A percentile compares a stretch with the other conserved stretches of the same genome.
phyloP scores from a whole-genome alignment of 2,329 filamentous ascomycete species.

The Neofusicoccum cordaticola region DNA sequence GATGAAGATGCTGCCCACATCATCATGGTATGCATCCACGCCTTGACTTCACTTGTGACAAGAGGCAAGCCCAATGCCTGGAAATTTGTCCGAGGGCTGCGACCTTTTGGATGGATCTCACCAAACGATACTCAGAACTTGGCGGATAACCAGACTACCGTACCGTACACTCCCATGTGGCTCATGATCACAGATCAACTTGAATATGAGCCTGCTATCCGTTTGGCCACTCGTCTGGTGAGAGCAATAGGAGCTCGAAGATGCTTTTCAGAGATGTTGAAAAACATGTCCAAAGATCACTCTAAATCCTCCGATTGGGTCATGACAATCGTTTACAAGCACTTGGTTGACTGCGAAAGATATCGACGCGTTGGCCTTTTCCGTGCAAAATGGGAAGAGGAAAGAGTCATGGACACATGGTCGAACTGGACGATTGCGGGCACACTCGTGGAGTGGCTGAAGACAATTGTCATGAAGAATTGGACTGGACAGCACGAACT shows the following conservation, averaged over 20 bases:
- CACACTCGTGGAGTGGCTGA: conserved; percentile 63
- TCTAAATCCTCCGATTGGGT: background rate
- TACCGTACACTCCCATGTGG: conserved; percentile 14
- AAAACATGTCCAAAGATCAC: conserved; percentile 22
- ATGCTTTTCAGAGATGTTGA: conserved; percentile 49
- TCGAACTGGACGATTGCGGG: conserved; percentile 3
- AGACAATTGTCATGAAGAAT: conserved; percentile 70
- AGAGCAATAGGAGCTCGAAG: conserved; percentile 49
- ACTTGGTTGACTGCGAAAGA: conserved; percentile 6
- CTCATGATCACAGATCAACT: conserved; percentile 40
- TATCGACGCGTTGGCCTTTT: background rate
- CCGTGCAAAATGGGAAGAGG: background rate
- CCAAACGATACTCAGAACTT: conserved; percentile 4
- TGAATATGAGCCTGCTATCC: conserved; percentile 52
- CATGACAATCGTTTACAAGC: conserved; percentile 3
- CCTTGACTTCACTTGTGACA: conserved; percentile 35
- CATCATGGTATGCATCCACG: conserved; percentile 40
- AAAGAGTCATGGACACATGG: conserved; percentile 8
- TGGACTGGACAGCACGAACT: conserved; percentile 78
- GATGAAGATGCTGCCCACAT: conserved; percentile 40
- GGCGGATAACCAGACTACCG: background rate
- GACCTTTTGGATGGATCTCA: conserved; percentile 6
- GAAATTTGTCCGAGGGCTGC: conserved; percentile 3
- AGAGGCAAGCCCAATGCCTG: conserved; percentile 21
- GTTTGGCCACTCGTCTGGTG: conserved; percentile 49